Evolutionary conservation across 169 alveolate species (phyloP).

Genomic region (Theileria equi): DNA sequence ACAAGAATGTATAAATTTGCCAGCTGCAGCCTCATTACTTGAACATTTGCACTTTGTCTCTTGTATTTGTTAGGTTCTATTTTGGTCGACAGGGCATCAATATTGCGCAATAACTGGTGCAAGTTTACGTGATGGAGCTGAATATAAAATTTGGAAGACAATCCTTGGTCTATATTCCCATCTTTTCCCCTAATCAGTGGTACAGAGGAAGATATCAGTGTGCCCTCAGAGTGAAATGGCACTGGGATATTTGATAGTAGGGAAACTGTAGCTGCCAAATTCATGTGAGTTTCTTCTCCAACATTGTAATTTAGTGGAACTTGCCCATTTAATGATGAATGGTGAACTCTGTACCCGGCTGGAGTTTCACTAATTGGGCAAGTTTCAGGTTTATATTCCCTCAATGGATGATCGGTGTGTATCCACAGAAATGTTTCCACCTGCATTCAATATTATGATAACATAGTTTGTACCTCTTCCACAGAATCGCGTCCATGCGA

Average conservation of each 20-base stretch:
- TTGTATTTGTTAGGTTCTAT: neutral
- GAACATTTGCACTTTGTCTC: neutral
- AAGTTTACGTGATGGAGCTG: slow-evolving; percentile 39
- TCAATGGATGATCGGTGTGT: slow-evolving; percentile 19
- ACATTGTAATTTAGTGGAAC: slow-evolving; percentile 12
- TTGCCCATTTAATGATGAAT: slow-evolving; percentile 38
- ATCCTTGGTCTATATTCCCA: slow-evolving; percentile 11
- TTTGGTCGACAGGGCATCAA: slow-evolving; percentile 20
- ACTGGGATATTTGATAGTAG: slow-evolving; percentile 34
- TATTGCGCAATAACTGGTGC: slow-evolving; percentile 26
- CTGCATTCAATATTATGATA: neutral
- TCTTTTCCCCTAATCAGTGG: slow-evolving; percentile 29
- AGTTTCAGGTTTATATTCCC: neutral
- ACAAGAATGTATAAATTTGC: neutral
- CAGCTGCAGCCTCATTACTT: neutral
- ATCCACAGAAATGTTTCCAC: slow-evolving; percentile 46
- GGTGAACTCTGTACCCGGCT: slow-evolving; percentile 34
- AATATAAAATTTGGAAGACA: slow-evolving; percentile 22
- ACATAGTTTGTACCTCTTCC: slow-evolving; percentile 26
- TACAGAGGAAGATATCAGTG: slow-evolving; percentile 11
- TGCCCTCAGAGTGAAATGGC: slow-evolving; percentile 47
- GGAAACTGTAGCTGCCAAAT: slow-evolving; percentile 13
- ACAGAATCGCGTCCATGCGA: slow-evolving; percentile 66
- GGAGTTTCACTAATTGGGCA: slow-evolving; percentile 33
- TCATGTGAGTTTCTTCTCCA: slow-evolving; percentile 5